Base-by-base conservation (phyloP, 441 rosid genomes). In the Pelargonium citronellum region DNA sequence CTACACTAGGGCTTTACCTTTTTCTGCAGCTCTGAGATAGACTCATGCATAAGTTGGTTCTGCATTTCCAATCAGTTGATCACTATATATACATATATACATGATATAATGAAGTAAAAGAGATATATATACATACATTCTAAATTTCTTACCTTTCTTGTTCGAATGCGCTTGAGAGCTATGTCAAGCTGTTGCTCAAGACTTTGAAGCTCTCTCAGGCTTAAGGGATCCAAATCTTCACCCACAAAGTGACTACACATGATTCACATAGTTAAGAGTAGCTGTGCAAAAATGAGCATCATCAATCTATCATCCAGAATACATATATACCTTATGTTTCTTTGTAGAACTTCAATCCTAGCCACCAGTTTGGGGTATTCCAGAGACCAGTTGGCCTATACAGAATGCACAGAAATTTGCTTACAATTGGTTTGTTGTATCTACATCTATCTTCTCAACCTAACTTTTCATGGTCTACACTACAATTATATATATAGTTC, bases 321-420 rank as follows among this genome's bases (percentile, higher is more conserved):
- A 53, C 34, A 64, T 19, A 3, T 53, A 16, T 83, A 86, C 99
- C 87, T 91, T 75, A 88, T 87, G 81, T 91, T 94, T 79, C 73
- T 87, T 74, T 88, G 91, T 67, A 94, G 78, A 71, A 94, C 85
- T 73, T 94, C 97, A 74, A 90, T 70, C 79, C 99, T 86, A 62
- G 94, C 94, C 84, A 90, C 89, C 62, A 94, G 87, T 84, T 94
- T 91, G 44, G 97, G 95, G 81, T 89, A 83, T 73, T 94, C 90
- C 70, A 90, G 79, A 69, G 82, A 83, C 97, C 95, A 91, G 80
- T 84, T 87, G 78, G 84, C 90, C 88, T 88, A 81, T 66, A 74
- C 67, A 69, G 47, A 64, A 60, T 46, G 12, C 16, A 27, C 62
- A 55, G 62, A 55, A 20, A 57, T 15, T 19, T 57, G 27, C 63